Conservation (phyloP, 495 filamentous ascomycete genomes). For the Delitschia confertaspora region DNA sequence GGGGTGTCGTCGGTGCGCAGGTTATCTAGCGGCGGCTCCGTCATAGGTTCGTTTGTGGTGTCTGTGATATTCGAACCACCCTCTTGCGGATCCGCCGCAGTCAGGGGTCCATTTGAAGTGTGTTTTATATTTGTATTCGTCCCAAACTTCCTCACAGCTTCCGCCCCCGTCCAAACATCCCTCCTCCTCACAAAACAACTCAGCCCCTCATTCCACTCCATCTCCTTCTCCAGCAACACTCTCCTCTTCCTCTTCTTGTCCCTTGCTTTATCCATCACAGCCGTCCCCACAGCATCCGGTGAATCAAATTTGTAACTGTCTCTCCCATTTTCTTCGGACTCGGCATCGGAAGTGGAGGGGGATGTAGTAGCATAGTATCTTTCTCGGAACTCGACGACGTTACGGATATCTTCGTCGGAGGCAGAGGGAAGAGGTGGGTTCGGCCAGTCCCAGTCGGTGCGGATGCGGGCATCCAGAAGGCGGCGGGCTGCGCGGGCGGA, state of each 20-base stretch:
- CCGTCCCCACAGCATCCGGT: conserved; percentile 50
- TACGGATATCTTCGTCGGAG: conserved; percentile 30
- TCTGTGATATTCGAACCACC: background rate
- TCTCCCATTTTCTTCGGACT: conserved; percentile 3
- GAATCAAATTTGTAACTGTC: conserved; percentile 50
- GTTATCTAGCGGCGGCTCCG: too few species aligned
- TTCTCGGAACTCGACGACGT: conserved; percentile 34
- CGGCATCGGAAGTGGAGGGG: conserved; percentile 10
- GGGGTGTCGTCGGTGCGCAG: too few species aligned
- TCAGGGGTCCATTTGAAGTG: background rate
- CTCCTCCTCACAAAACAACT: conserved; percentile 63
- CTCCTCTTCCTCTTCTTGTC: conserved; percentile 51
- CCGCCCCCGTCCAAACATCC: conserved; percentile 81
- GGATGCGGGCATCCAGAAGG: conserved; percentile 44
- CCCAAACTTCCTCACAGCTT: conserved; percentile 14
- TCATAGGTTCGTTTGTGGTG: too few species aligned
- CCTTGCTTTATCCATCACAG: conserved; percentile 31
- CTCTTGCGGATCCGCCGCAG: background rate
- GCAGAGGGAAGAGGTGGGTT: conserved; percentile 34
- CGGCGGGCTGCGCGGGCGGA: conserved; percentile 31
- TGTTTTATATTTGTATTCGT: background rate
- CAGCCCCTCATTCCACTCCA: conserved; percentile 75
- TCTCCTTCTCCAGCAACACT: conserved; percentile 58
- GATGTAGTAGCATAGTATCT: conserved; percentile 34
- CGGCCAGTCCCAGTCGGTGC: conserved; percentile 47